phyloP scores from a whole-genome alignment of 2,329 filamentous ascomycete species.

The Neofusicoccum sp. region DNA sequence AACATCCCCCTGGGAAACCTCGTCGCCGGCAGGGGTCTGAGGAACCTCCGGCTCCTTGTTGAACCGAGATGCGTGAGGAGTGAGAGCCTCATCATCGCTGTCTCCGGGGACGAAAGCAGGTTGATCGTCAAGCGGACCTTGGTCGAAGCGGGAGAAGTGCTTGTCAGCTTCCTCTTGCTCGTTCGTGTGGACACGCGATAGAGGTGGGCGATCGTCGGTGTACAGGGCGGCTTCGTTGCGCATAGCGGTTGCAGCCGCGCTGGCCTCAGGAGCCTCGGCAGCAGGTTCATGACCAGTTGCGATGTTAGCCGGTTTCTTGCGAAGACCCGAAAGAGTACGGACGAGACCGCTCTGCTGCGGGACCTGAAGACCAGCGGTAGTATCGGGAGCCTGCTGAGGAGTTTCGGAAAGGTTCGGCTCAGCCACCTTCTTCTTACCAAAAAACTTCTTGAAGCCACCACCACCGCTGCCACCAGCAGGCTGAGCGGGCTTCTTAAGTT shows the following conservation, averaged over 20 bases:
- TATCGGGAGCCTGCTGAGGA: neutral
- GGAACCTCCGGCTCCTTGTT: constrained; percentile 20
- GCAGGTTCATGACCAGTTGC: neutral
- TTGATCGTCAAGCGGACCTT: constrained; percentile 82
- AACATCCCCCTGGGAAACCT: constrained; percentile 30
- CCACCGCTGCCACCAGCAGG: constrained; percentile 27
- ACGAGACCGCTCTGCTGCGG: constrained; percentile 2
- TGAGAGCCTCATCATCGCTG: constrained; percentile 30
- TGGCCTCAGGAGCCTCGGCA: neutral
- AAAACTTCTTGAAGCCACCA: constrained; percentile 41
- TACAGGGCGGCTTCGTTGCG: constrained; percentile 14
- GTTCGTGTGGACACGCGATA: constrained; percentile 41
- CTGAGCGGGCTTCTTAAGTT: constrained; percentile 34
- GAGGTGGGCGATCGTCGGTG: constrained; percentile 11
- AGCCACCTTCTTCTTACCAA: constrained; percentile 37
- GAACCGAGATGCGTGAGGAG: constrained; percentile 20
- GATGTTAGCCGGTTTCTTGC: neutral
- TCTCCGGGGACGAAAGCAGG: constrained; percentile 72
- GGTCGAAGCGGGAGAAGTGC: constrained; percentile 72
- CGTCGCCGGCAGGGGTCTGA: constrained; percentile 22
- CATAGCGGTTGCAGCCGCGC: neutral
- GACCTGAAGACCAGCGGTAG: constrained; percentile 23
- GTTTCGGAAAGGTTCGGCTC: neutral
- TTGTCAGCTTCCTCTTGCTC: constrained; percentile 60
- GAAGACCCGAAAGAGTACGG: constrained; percentile 6